These are phyloP conservation scores for Ziziphus jujuba DNA, from an alignment of 306 rosid genomes.

Conservation along the genomic window DNA sequence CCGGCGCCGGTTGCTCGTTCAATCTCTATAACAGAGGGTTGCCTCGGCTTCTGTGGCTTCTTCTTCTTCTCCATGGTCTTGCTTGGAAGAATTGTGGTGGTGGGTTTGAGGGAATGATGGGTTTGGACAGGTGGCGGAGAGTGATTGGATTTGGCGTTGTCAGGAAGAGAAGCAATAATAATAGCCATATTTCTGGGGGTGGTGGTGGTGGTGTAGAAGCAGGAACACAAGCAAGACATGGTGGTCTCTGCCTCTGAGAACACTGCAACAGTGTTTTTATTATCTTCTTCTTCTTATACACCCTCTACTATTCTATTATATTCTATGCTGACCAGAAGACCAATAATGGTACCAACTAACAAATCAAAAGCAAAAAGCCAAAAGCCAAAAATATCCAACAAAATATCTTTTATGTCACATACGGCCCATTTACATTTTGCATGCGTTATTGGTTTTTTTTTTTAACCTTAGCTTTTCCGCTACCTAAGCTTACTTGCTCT, in stretches of 20 bases:
- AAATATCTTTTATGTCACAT: too few species aligned
- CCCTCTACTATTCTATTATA: too few species aligned
- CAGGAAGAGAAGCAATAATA: slow-evolving; percentile 38
- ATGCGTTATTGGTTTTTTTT: too few species aligned
- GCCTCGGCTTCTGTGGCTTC: slow-evolving; percentile 28
- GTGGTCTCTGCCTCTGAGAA: not conserved
- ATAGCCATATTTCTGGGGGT: slow-evolving; percentile 32
- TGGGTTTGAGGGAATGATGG: slow-evolving; percentile 21
- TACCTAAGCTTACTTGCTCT: too few species aligned
- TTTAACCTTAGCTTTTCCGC: too few species aligned
- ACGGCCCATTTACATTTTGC: too few species aligned
- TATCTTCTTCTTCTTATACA: too few species aligned
- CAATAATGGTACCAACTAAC: too few species aligned
- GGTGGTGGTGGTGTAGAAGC: slow-evolving; percentile 33
- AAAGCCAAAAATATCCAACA: too few species aligned
- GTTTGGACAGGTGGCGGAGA: slow-evolving; percentile 26
- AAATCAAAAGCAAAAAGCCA: too few species aligned
- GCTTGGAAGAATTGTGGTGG: slow-evolving; percentile 14
- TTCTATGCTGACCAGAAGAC: too few species aligned
- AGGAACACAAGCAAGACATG: slow-evolving; percentile 49
- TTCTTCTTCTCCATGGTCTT: slow-evolving; percentile 13
- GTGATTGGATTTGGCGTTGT: slow-evolving; percentile 20
- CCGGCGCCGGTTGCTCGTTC: slow-evolving; percentile 83
- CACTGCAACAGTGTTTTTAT: not conserved
- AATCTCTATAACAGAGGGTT: slow-evolving; percentile 55